phyloP scores from a whole-genome alignment of 768 basidiomycete genomes.

The Naematelia encephala region DNA sequence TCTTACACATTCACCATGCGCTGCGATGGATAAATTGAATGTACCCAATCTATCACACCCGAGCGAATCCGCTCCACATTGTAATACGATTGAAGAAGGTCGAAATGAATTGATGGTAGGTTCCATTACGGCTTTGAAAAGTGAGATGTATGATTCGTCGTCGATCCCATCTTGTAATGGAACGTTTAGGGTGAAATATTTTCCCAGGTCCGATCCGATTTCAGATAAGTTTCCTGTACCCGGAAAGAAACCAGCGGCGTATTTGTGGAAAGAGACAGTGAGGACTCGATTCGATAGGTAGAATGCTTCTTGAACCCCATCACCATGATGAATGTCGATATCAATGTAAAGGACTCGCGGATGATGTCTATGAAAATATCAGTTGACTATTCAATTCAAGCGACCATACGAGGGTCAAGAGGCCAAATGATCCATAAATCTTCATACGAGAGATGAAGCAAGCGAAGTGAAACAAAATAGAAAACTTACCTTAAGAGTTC shows the following conservation, averaged over 20 bases:
- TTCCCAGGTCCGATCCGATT: constrained; percentile 71
- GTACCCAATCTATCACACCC: constrained; percentile 93
- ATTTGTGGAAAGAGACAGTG: constrained; percentile 99
- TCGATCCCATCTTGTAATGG: constrained; percentile 94
- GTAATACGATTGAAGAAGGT: constrained; percentile 85
- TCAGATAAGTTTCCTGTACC: constrained; percentile 95
- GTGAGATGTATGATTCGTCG: constrained; percentile 90
- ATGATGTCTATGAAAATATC: constrained; percentile 62
- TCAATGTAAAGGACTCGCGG: constrained; percentile 96
- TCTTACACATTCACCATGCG: constrained; percentile 96
- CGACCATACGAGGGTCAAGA: background rate
- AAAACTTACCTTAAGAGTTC: constrained; percentile 73
- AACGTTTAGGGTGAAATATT: constrained; percentile 92
- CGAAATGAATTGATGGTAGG: constrained; percentile 85
- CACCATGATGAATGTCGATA: constrained; percentile 98
- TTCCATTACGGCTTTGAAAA: constrained; percentile 95
- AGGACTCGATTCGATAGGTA: constrained; percentile 97
- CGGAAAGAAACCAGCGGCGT: constrained; percentile 97
- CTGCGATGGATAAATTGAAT: constrained; percentile 95
- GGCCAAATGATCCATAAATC: background rate
- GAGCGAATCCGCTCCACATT: constrained; percentile 94
- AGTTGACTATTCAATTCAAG: background rate
- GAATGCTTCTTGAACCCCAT: constrained; percentile 96
- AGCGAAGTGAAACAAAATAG: too few relatives aligned
- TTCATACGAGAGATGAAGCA: too few relatives aligned